phyloP scores from a whole-genome alignment of 768 basidiomycete species.

The Termitomyces eurrhizus region DNA sequence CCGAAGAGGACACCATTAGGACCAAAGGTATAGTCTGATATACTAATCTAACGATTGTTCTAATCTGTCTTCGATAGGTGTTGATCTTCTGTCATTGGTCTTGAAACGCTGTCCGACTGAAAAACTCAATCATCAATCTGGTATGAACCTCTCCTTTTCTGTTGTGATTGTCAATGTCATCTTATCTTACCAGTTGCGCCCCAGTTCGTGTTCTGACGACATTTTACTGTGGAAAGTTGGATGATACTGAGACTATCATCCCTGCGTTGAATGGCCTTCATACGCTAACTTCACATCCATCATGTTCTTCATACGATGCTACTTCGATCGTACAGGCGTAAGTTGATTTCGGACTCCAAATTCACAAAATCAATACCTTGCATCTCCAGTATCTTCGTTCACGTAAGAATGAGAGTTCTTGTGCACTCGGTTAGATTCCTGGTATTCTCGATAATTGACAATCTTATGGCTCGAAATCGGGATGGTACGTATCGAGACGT shows the following conservation, averaged over 20 bases:
- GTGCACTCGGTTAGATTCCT: constrained; percentile 78
- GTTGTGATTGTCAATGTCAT: constrained; percentile 1
- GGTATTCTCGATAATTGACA: constrained; percentile 81
- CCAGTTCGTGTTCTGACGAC: constrained; percentile 76
- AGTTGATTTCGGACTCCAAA: constrained; percentile 2
- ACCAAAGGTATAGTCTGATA: constrained; percentile 60
- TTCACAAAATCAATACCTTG: constrained; percentile 3
- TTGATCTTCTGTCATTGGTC: constrained; percentile 76
- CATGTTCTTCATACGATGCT: constrained; percentile 63
- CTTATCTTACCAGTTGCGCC: constrained; percentile 8
- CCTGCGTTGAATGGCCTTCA: constrained; percentile 77
- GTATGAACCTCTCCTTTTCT: constrained; percentile 39
- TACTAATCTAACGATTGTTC: background rate
- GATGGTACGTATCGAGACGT: constrained; percentile 40
- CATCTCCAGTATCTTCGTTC: constrained; percentile 56
- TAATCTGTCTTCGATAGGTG: constrained; percentile 47
- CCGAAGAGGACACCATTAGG: constrained; percentile 75
- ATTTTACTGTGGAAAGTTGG: constrained; percentile 85
- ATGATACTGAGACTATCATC: constrained; percentile 80
- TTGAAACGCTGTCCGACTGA: constrained; percentile 56
- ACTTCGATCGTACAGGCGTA: constrained; percentile 61
- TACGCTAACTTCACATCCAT: constrained; percentile 57
- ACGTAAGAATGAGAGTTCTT: constrained; percentile 79
- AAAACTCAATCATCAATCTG: constrained; percentile 74
- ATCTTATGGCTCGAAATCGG: constrained; percentile 66